Evolutionary conservation across 441 rosid species (phyloP).

Genomic region (Populus hybrid): DNA sequence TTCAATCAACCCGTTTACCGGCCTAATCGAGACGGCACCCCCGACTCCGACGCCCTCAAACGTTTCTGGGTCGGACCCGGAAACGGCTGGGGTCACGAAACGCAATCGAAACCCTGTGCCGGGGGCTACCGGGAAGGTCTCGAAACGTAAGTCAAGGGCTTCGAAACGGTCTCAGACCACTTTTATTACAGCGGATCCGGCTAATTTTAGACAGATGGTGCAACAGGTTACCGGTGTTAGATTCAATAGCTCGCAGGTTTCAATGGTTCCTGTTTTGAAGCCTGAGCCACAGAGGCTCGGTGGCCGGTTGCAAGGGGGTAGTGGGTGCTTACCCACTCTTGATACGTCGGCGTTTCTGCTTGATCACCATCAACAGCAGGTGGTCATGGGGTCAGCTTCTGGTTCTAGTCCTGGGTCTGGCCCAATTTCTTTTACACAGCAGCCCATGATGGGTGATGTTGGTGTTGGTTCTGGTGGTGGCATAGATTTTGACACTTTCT

Average conservation of each 20-base stretch:
- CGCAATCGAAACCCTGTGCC: conserved; percentile 6
- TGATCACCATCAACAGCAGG: conserved; percentile 45
- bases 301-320: conserved; percentile 17
- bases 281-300: conserved; percentile 58
- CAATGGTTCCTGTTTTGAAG: conserved; percentile 36
- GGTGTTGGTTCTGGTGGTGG: conserved; percentile 7
- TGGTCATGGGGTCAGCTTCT: conserved; percentile 13
- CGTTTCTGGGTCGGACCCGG: conserved; percentile 35
- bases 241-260: conserved; percentile 25
- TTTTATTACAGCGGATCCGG: conserved; percentile 81
- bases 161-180: conserved; percentile 73
- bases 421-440: conserved; percentile 10
- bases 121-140: conserved; percentile 33
- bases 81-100: conserved; percentile 14
- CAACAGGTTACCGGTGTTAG: conserved; percentile 86
- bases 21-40: conserved; percentile 7
- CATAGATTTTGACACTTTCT: conserved; percentile 26
- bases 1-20: conserved; percentile 12
- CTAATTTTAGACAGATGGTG: conserved; percentile 86
- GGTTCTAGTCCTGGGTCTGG: conserved; percentile 11
- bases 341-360: conserved; percentile 75
- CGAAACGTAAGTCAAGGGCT: conserved; percentile 62
- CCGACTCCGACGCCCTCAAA: conserved; percentile 27
- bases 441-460: conserved; percentile 12
- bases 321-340: conserved; percentile 51